Conservation (phyloP, 2,329 filamentous ascomycete genomes). For the Stagonosporopsis tanaceti region DNA sequence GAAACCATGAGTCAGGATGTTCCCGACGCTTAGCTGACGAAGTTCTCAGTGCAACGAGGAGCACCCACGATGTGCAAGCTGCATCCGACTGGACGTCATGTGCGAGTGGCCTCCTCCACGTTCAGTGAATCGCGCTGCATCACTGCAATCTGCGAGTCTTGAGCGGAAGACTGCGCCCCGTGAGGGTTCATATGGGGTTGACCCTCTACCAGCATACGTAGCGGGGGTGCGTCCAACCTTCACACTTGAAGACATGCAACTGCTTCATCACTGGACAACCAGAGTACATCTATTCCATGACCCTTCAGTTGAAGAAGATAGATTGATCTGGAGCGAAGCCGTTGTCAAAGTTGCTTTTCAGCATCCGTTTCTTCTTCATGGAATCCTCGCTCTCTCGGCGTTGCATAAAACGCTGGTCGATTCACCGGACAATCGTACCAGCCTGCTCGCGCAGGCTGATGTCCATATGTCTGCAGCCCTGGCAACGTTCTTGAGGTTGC, state of each 20-base stretch:
- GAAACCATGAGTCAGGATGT: background rate
- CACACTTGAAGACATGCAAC: slow-evolving; percentile 31
- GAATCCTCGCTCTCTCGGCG: slow-evolving; percentile 40
- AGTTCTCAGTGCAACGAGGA: slow-evolving; percentile 39
- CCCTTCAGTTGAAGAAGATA: slow-evolving; percentile 17
- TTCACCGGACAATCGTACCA: slow-evolving; percentile 25
- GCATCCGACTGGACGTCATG: slow-evolving; percentile 37
- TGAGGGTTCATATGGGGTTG: slow-evolving; percentile 22
- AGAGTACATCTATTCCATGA: slow-evolving; percentile 30
- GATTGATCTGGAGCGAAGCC: slow-evolving; percentile 28
- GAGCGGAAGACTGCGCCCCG: slow-evolving; percentile 3
- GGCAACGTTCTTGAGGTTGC: slow-evolving; percentile 31
- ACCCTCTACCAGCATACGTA: slow-evolving; percentile 24
- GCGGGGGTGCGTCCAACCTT: background rate
- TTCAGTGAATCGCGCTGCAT: background rate
- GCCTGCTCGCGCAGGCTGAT: slow-evolving; percentile 38
- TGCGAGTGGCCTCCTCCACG: slow-evolving; percentile 37
- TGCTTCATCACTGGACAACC: slow-evolving; percentile 42
- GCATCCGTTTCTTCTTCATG: slow-evolving; percentile 41
- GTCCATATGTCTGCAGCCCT: slow-evolving; percentile 37
- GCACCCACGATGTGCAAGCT: slow-evolving; percentile 42
- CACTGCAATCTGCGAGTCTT: background rate
- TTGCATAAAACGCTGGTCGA: slow-evolving; percentile 36
- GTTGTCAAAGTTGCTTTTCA: slow-evolving; percentile 37
- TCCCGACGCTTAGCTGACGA: background rate